Evolutionary conservation across 805 yeast species (phyloP).

Genomic region (Lipomyces anomalus): DNA sequence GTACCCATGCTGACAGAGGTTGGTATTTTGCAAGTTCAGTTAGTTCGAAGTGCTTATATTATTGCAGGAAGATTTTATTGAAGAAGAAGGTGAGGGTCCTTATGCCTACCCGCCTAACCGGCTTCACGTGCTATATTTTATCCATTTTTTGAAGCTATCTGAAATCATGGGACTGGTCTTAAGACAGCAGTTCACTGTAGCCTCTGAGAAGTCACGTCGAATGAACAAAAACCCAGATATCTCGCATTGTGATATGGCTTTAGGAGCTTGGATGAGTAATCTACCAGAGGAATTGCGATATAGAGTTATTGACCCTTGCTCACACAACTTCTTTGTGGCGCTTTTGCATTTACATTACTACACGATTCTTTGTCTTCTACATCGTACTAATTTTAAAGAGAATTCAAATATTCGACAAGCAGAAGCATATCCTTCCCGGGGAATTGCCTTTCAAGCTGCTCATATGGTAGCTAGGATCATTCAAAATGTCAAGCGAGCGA

Average conservation of each 20-base stretch:
- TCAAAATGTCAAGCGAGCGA: conserved; percentile 47
- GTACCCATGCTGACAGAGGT: conserved; percentile 70
- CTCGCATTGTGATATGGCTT: conserved; percentile 62
- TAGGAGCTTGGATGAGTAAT: conserved; percentile 70
- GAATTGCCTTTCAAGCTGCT: conserved; percentile 76
- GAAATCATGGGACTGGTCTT: conserved; percentile 67
- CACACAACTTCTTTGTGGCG: conserved; percentile 54
- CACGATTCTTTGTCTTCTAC: conserved; percentile 63
- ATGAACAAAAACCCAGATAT: conserved; percentile 46
- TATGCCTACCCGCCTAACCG: conserved; percentile 44
- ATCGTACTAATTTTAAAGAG: conserved; percentile 52
- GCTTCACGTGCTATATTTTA: conserved; percentile 51
- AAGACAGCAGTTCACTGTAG: conserved; percentile 64
- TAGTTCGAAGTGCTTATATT: too few relatives aligned
- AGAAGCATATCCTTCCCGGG: conserved; percentile 70
- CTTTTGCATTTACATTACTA: conserved; percentile 64
- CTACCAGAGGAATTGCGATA: conserved; percentile 60
- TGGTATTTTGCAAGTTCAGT: too few relatives aligned
- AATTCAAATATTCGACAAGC: conserved; percentile 23
- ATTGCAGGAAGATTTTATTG: conserved; percentile 58
- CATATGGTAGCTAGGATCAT: conserved; percentile 63
- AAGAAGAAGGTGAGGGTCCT: conserved; percentile 41
- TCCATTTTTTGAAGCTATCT: conserved; percentile 58
- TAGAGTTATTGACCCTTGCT: conserved; percentile 48
- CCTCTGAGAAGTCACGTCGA: conserved; percentile 48